Percentiles rank a stretch among this genome's conserved stretches.
Conservation (phyloP, 352 stramenopile genomes). For the Pythium rhizo-oryzae region DNA sequence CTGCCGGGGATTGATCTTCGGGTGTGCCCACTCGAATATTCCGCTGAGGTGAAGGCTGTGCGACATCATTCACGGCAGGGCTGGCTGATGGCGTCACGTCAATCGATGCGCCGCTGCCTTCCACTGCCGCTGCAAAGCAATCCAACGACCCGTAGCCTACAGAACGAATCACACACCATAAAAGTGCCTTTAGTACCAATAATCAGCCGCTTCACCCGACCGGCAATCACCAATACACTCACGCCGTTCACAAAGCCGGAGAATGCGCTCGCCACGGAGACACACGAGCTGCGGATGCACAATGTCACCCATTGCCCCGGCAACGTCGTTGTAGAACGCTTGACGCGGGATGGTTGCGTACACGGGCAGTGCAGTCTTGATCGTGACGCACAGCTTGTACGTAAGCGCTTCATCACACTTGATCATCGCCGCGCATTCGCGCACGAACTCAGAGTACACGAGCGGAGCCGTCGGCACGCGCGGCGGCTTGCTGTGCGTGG, state of each 20-base stretch:
- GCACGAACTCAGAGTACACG: slow-evolving; percentile 28
- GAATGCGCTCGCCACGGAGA: slow-evolving; percentile 17
- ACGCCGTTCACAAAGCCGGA: slow-evolving; percentile 24
- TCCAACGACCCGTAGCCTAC: slow-evolving; percentile 22
- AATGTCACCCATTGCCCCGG: not conserved
- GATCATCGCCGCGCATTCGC: slow-evolving; percentile 26
- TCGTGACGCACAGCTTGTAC: slow-evolving; percentile 9
- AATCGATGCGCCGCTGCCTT: slow-evolving; percentile 10
- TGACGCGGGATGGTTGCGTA: not conserved
- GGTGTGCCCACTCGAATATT: too few species aligned
- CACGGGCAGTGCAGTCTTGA: not conserved
- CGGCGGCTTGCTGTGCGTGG: not conserved
- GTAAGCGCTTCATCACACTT: slow-evolving; percentile 18
- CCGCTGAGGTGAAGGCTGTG: too few species aligned
- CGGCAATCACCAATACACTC: not conserved
- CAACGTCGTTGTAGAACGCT: slow-evolving; percentile 18
- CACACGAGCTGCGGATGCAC: not conserved
- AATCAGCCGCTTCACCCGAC: too few species aligned
- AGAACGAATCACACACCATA: not conserved
- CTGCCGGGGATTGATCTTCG: not conserved
- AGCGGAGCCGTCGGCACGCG: not conserved
- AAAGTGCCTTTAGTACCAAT: not conserved
- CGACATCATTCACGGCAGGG: not conserved
- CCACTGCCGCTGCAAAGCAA: slow-evolving; percentile 25
- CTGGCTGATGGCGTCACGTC: not conserved